Conservation (phyloP, 2,329 filamentous ascomycete species). For the Fusarium miscanthi region DNA sequence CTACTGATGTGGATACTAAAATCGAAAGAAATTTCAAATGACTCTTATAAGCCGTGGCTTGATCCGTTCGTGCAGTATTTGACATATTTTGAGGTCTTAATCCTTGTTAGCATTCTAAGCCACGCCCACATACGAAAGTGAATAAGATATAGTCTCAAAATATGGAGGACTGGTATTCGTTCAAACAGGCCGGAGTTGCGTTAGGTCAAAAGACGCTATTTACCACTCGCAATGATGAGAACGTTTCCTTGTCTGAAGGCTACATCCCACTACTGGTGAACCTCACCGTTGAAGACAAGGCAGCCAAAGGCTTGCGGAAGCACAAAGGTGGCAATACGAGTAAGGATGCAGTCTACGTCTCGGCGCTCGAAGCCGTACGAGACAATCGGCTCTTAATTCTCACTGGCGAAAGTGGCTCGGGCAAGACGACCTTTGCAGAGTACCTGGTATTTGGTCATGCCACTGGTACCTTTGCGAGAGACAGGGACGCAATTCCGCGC, state of each 20-base stretch:
- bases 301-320: not conserved
- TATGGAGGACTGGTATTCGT: not conserved
- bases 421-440: not conserved
- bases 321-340: not conserved
- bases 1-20: not conserved
- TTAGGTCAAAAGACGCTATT: not conserved
- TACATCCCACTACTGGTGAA: not conserved
- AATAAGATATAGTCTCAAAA: not conserved
- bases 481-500: not conserved
- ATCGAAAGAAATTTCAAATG: not conserved
- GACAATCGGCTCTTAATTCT: not conserved
- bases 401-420: not conserved
- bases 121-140: accelerated
- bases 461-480: not conserved
- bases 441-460: not conserved
- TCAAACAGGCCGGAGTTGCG: not conserved
- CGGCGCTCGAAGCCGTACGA: not conserved
- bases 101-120: not conserved
- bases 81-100: not conserved
- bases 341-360: not conserved
- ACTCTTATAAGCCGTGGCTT: too few species aligned
- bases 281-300: not conserved
- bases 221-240: accelerated
- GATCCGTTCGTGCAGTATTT: not conserved
- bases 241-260: not conserved